Evolutionary conservation across 2,329 filamentous ascomycete species (phyloP).

Genomic region (Didymella lethalis): DNA sequence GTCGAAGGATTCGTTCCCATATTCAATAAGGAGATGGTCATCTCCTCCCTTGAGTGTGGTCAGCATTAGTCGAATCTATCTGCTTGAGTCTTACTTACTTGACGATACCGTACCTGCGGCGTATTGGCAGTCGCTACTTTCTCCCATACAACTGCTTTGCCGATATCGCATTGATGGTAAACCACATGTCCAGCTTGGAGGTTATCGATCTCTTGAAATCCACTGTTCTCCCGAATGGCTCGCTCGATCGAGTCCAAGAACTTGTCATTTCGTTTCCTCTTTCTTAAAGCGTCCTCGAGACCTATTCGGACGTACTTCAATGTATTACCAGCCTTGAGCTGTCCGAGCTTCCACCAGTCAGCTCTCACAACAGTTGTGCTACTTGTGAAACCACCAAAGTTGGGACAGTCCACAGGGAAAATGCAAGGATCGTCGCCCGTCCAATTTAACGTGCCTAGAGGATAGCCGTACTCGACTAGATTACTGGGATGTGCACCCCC

Average conservation of each 20-base stretch:
- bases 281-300: conserved; percentile 60
- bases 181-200: conserved; percentile 38
- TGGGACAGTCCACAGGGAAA: conserved; percentile 66
- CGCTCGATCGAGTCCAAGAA: conserved; percentile 57
- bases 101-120: conserved; percentile 40
- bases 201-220: conserved; percentile 34
- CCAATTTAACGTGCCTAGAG: conserved; percentile 66
- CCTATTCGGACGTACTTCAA: conserved; percentile 61
- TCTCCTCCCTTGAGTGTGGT: conserved; percentile 36
- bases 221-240: conserved; percentile 41
- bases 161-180: conserved; percentile 38
- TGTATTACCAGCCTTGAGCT: conserved; percentile 66
- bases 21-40: conserved; percentile 66
- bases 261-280: conserved; percentile 53
- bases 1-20: conserved; percentile 64
- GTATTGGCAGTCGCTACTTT: conserved; percentile 29
- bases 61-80: neutral
- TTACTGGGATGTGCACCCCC: conserved; percentile 70
- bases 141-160: conserved; percentile 43
- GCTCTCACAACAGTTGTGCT: conserved; percentile 64
- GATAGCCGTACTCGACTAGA: conserved; percentile 62
- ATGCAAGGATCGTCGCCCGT: conserved; percentile 69
- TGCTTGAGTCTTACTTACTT: conserved; percentile 24
- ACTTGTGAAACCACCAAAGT: conserved; percentile 68
- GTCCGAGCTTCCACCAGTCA: conserved; percentile 69